Evolutionary conservation across 2,329 filamentous ascomycete species (phyloP), one percentile per base, ranked within the genome.

Genomic region (Penicillium polonicum): DNA sequence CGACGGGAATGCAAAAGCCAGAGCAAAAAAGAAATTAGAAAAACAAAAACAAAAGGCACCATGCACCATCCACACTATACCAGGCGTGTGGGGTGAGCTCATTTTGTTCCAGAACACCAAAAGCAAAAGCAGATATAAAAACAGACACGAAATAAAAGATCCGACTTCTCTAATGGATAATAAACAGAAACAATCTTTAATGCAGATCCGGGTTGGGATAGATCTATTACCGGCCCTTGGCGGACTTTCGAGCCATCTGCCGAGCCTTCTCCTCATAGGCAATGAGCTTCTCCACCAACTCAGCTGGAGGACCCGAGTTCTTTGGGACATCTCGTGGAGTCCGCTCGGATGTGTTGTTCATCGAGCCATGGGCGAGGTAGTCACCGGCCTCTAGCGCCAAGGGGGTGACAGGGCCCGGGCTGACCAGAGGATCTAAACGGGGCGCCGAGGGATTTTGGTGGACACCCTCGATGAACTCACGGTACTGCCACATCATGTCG

Each of bases 331-430:
- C 69, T 38, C 68, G 61, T 23, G 66, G 55, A 13, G 58, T 55
- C 9, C 61, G 61, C 10, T 63, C 61, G 6, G 61, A 64, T 9
- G 57, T 59, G 15, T 60, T 52, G 38, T 56, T 60, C n/a, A 64
- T 59, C 27, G 69, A 62, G 23, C 76, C 75, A 8, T 72, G 70
- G 5, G 69, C 68, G 12, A 80, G 68, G 55, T 79, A 80, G 49
- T 74, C 75, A 42, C 75, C 72, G 7, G 72, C 67, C 33, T 77
- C 76, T 9, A 80, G 68, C 1, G 69, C 73, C 48, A 80, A 65
- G 13, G 78, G 78, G 4, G 78, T 80, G 36, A 80, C 78, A 0
- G 77, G 76, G 2, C 78, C 78, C 2, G 78, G 78, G 51, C 78
- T 80, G 36, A 72, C 71, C 12, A 79, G 68, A 21, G 78, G 78